Percentiles rank a stretch among this genome's conserved stretches.
phyloP scores from a whole-genome alignment of 2,329 filamentous ascomycete species.

The Albifimbria verrucaria region DNA sequence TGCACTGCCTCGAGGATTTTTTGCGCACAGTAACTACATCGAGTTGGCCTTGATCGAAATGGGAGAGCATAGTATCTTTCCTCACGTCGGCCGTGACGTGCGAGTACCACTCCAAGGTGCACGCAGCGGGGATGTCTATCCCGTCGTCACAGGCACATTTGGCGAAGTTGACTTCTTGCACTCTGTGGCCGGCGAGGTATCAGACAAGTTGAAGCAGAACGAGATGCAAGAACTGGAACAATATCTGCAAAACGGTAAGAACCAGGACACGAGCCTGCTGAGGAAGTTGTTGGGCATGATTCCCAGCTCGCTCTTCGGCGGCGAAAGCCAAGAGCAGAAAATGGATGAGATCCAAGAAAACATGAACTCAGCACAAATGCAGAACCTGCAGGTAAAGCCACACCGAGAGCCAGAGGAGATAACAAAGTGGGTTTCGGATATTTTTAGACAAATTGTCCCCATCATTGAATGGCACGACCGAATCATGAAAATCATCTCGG shows the following conservation, averaged over 20 bases:
- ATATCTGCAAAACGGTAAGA: conserved; percentile 64
- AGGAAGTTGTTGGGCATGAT: conserved; percentile 81
- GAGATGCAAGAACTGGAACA: conserved; percentile 86
- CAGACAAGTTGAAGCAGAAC: conserved; percentile 86
- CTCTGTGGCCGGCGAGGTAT: conserved; percentile 65
- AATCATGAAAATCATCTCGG: conserved; percentile 73
- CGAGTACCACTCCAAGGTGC: conserved; percentile 49
- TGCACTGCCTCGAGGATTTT: conserved; percentile 68
- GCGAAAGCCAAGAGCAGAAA: conserved; percentile 69
- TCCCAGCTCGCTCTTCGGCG: conserved; percentile 75
- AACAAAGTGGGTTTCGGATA: conserved; percentile 69
- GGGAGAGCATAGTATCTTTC: conserved; percentile 64
- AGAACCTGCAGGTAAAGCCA: conserved; percentile 64
- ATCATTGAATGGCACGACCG: conserved; percentile 90
- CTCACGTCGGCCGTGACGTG: conserved; percentile 31
- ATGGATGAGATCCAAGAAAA: conserved; percentile 78
- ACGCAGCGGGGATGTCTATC: conserved; percentile 54
- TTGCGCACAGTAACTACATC: conserved; percentile 72
- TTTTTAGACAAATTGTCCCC: conserved; percentile 79
- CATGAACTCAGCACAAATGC: conserved; percentile 70
- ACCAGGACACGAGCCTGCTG: conserved; percentile 68
- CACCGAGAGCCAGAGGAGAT: conserved; percentile 82
- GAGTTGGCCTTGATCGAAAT: conserved; percentile 70
- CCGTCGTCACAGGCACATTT: conserved; percentile 59
- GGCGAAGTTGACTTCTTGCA: conserved; percentile 65